Percentiles rank a stretch among this genome's conserved stretches.
Evolutionary conservation across 2,329 filamentous ascomycete species (phyloP).

Genomic region (Cladosporium sp.): DNA sequence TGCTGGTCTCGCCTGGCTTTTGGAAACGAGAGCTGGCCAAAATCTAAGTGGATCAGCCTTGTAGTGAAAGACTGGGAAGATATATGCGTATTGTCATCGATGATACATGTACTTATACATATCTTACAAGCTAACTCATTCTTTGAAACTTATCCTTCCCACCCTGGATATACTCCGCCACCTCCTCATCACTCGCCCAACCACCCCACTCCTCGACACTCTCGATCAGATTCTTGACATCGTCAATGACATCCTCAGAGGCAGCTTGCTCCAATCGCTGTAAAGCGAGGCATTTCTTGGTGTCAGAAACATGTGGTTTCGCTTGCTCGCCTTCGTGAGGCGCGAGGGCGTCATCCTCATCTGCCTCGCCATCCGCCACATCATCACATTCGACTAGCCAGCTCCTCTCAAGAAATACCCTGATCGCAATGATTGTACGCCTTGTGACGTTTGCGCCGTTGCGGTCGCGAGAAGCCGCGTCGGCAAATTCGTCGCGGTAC

Average conservation of each 20-base stretch:
- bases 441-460: constrained; percentile 32
- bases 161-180: constrained; percentile 27
- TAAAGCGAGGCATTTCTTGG: constrained; percentile 3
- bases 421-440: constrained; percentile 35
- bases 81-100: no score
- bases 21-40: no score
- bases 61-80: no score
- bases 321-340: not conserved
- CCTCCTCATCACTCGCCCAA: constrained; percentile 41
- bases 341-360: not conserved
- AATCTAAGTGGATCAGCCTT: no score
- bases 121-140: no score
- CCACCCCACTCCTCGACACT: constrained; percentile 35
- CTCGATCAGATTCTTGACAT: constrained; percentile 26
- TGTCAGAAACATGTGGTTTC: not conserved
- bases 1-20: no score
- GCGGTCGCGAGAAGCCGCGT: constrained; percentile 23
- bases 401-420: constrained; percentile 38
- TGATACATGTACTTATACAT: no score
- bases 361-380: not conserved
- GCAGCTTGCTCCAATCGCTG: constrained; percentile 18
- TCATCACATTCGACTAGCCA: constrained; percentile 16
- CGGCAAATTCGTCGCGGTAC: constrained; percentile 38
- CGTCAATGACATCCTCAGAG: constrained; percentile 14
- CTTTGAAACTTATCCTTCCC: not conserved